phyloP scores from a whole-genome alignment of 2,329 filamentous ascomycete genomes.

The Sporothrix brunneoviolacea region DNA sequence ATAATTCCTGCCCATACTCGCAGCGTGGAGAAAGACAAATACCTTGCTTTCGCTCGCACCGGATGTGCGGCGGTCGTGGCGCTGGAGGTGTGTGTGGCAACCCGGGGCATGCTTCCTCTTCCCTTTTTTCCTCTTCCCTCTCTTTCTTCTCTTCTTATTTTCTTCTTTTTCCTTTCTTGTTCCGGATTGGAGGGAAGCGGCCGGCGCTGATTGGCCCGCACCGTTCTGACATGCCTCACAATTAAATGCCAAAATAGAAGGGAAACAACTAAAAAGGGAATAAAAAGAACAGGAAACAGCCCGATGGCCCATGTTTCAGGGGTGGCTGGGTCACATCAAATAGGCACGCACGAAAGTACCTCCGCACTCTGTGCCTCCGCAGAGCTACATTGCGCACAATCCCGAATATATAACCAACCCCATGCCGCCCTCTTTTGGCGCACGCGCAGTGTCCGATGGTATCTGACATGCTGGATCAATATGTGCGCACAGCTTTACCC shows the following conservation, averaged over 20 bases:
- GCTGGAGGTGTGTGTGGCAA: not conserved
- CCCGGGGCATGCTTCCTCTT: not conserved
- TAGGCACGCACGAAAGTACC: not conserved
- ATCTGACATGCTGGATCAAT: constrained; percentile 4
- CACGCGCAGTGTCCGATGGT: constrained; percentile 5
- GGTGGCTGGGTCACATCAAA: constrained; percentile 10
- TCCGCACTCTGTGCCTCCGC: not conserved
- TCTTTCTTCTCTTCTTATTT: not conserved
- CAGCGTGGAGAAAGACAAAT: too few species aligned
- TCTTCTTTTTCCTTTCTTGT: not conserved
- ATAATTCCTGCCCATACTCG: too few species aligned
- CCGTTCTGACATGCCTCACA: not conserved
- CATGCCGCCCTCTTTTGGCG: constrained; percentile 2
- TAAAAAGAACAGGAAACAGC: constrained; percentile 13
- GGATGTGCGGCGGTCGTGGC: not conserved
- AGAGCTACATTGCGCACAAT: not conserved
- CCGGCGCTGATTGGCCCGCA: too few species aligned
- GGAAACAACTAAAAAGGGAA: not conserved
- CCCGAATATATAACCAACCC: not conserved
- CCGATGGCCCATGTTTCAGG: constrained; percentile 24
- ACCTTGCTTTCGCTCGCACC: too few species aligned
- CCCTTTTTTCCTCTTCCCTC: not conserved
- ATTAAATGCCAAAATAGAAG: not conserved
- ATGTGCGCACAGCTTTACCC: not conserved
- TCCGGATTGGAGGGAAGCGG: not conserved